Percentiles rank a stretch among this genome's conserved stretches.
Evolutionary conservation across 1,139 yeast genomes (phyloP).

Genomic region (Candida pseudocylindracea): DNA sequence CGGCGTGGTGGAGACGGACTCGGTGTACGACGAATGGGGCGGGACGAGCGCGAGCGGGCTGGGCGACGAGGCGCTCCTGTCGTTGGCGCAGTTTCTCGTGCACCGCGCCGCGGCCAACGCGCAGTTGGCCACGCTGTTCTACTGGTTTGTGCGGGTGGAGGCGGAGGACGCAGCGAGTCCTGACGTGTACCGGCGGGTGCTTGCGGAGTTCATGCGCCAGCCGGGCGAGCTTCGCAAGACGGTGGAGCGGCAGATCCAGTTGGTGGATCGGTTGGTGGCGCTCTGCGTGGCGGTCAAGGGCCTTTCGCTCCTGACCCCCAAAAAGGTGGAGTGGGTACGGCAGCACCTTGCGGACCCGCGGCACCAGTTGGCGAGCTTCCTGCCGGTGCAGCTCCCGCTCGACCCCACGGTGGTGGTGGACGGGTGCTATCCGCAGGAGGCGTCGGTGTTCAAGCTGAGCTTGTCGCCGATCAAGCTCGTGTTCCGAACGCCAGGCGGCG

Average conservation of each 20-base stretch:
- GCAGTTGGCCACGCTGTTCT: slow-evolving; percentile 58
- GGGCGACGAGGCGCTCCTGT: slow-evolving; percentile 6
- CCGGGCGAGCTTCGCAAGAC: slow-evolving; percentile 12
- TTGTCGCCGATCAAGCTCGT: slow-evolving; percentile 72
- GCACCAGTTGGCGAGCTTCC: slow-evolving; percentile 17
- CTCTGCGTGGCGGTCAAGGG: slow-evolving; percentile 16
- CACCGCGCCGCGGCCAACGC: slow-evolving; percentile 47
- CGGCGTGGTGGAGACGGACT: no score
- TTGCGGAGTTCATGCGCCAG: slow-evolving; percentile 11
- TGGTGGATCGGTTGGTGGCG: slow-evolving; percentile 17
- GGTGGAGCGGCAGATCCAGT: slow-evolving; percentile 21
- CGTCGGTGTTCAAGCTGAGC: slow-evolving; percentile 77
- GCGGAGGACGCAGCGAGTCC: slow-evolving; percentile 26
- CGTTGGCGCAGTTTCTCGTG: slow-evolving; percentile 54
- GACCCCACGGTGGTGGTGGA: slow-evolving; percentile 46
- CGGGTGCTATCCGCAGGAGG: slow-evolving; percentile 64
- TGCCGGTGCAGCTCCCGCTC: slow-evolving; percentile 44
- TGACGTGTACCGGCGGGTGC: slow-evolving; percentile 13
- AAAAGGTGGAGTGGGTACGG: slow-evolving; percentile 17
- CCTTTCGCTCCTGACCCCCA: slow-evolving; percentile 16
- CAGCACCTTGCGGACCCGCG: slow-evolving; percentile 18
- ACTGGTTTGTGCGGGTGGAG: slow-evolving; percentile 86
- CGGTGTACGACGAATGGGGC: no score
- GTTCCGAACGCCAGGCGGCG: slow-evolving; percentile 29
- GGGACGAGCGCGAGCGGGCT: slow-evolving; percentile 3